phyloP scores from a whole-genome alignment of 2,329 filamentous ascomycete genomes.

The Botrytis byssoidea region DNA sequence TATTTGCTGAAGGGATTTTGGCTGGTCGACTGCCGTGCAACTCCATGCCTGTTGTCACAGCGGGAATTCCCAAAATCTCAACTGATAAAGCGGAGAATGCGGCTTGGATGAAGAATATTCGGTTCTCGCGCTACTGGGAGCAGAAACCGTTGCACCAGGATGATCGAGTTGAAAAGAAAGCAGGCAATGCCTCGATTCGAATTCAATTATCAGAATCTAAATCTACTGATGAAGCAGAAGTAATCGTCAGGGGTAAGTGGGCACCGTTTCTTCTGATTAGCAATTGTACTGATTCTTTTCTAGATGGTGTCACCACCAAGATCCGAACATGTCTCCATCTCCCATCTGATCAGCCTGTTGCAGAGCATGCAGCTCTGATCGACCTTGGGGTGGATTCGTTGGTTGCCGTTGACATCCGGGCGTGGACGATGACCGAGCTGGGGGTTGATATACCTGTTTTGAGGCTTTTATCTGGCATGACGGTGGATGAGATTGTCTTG shows the following conservation, averaged over 20 bases:
- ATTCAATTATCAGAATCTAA: background rate
- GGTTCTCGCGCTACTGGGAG: background rate
- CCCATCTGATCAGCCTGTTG: background rate
- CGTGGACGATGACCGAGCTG: background rate
- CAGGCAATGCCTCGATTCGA: background rate
- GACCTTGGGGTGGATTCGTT: background rate
- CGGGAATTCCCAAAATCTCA: background rate
- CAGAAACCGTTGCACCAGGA: background rate
- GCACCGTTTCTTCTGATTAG: background rate
- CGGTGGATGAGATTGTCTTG: background rate
- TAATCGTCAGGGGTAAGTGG: background rate
- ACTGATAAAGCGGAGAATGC: background rate
- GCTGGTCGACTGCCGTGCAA: background rate
- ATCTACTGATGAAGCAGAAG: background rate
- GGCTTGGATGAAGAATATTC: background rate
- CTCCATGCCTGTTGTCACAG: background rate
- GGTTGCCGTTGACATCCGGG: background rate
- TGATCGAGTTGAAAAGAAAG: background rate
- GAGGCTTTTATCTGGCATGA: background rate
- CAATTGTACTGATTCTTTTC: background rate
- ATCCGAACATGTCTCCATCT: slow-evolving; percentile 21
- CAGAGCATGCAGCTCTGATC: background rate
- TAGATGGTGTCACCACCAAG: background rate
- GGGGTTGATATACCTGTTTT: background rate
- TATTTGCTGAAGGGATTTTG: background rate